Percentiles rank a stretch among this genome's conserved stretches.
phyloP scores from a whole-genome alignment of 2,329 filamentous ascomycete genomes.

The Blumeriella jaapii region DNA sequence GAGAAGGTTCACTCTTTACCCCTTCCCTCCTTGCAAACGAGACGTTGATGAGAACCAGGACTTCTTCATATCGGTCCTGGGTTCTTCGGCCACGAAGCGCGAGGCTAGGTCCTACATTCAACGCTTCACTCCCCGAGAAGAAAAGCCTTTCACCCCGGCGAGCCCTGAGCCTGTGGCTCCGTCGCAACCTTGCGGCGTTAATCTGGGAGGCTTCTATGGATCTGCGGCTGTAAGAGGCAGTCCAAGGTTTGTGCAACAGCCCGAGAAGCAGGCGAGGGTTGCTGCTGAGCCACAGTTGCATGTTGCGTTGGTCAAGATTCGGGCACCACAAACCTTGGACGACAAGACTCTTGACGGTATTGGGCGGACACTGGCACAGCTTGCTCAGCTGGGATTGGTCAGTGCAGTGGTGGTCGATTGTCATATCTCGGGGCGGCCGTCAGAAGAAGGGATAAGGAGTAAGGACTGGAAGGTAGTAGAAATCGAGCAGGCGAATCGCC shows the following conservation, averaged over 20 bases:
- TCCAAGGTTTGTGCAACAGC: constrained; percentile 46
- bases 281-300: constrained; percentile 39
- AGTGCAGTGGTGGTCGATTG: constrained; percentile 79
- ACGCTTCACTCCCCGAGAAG: constrained; percentile 51
- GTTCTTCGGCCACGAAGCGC: constrained; percentile 80
- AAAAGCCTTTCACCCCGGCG: constrained; percentile 19
- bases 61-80: constrained; percentile 75
- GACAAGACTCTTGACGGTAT: constrained; percentile 61
- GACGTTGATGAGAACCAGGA: constrained; percentile 42
- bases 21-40: background rate
- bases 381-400: constrained; percentile 68
- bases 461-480: constrained; percentile 34
- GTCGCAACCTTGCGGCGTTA: constrained; percentile 35
- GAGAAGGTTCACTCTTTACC: constrained; percentile 33
- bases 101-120: constrained; percentile 88
- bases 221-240: constrained; percentile 46
- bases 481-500: constrained; percentile 55
- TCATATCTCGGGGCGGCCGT: constrained; percentile 27
- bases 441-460: background rate
- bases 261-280: constrained; percentile 22
- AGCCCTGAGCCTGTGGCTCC: background rate
- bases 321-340: constrained; percentile 59
- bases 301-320: constrained; percentile 77
- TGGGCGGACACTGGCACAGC: constrained; percentile 71
- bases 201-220: constrained; percentile 49